Percentiles rank a stretch among this genome's conserved stretches.
Evolutionary conservation across 2,329 filamentous ascomycete species (phyloP).

Genomic region (Fusarium guadeloupense): DNA sequence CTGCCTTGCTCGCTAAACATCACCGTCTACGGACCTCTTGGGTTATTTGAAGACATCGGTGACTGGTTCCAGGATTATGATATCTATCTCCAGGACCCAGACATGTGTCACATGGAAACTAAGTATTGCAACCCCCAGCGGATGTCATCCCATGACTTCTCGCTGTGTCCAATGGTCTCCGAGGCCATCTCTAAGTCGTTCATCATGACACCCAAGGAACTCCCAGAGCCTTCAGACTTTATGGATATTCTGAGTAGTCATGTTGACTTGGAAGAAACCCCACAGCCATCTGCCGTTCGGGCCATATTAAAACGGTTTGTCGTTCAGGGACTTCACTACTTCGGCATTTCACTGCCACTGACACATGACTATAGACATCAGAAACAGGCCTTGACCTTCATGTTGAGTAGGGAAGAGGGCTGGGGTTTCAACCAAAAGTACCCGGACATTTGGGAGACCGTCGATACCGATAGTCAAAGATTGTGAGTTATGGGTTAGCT

Average conservation of each 20-base stretch:
- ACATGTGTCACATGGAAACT: constrained; percentile 38
- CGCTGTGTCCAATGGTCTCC: not conserved
- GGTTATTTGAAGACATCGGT: constrained; percentile 43
- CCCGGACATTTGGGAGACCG: constrained; percentile 49
- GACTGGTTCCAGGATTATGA: constrained; percentile 46
- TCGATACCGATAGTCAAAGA: constrained; percentile 27
- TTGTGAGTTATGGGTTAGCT: no score
- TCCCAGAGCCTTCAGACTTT: constrained; percentile 28
- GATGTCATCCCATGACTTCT: constrained; percentile 33
- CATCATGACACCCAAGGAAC: not conserved
- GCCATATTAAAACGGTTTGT: no score
- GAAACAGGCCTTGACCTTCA: constrained; percentile 55
- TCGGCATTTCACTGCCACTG: not conserved
- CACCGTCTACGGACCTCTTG: constrained; percentile 45
- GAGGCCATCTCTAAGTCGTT: not conserved
- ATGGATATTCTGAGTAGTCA: constrained; percentile 41
- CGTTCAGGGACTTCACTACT: no score
- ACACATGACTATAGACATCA: constrained; percentile 53
- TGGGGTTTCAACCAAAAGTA: constrained; percentile 24
- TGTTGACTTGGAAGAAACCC: constrained; percentile 41
- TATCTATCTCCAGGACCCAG: constrained; percentile 49
- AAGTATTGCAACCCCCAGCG: constrained; percentile 51
- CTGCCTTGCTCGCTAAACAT: constrained; percentile 28
- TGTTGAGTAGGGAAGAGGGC: no score
- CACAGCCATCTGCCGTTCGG: constrained; percentile 42